Base-by-base conservation (phyloP, 306 rosid species). In the Prunus mume region DNA sequence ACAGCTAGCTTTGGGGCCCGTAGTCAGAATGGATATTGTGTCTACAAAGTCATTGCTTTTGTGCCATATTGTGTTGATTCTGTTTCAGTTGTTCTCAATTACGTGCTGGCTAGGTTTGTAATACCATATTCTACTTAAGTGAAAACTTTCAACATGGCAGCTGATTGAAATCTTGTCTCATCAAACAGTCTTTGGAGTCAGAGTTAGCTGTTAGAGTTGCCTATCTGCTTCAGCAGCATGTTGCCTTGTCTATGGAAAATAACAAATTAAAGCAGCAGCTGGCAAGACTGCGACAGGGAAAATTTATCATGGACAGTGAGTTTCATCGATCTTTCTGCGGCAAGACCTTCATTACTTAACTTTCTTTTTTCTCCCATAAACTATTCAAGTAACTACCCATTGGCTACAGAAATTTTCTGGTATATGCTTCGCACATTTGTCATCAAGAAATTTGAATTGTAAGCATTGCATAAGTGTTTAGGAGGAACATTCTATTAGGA, bases 161-260 rank as follows among this genome's bases (percentile, higher is more conserved):
- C 67, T 73, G 27, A 68, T 52, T 55, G 18, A 12, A 30, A 56
- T 72, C 45, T 73, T 64, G 32, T 71, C 49, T 75, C 69, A 38
- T 57, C 69, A 22, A 78, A 76, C 79, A 85, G 88, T 76, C 77
- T 30, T 61, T 85, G 28, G 80, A 76, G 49, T 81, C 86, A 46
- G 81, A 82, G 45, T 77, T 85, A 80, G 71, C 86, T 32, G 60
- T 85, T 19, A 68, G 73, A 76, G 88, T 85, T 55, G 82, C 82
- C 24, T 79, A 86, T 67, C 60, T 85, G 70, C 83, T 82, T 72
- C 84, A 82, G 76, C 82, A 76, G 69, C 86, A 79, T 47, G 86
- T 69, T 46, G 77, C 88, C 55, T 65, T 85, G 83, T 82, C 82
- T 56, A 50, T 85, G 79, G 88, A 85, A 80, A 85, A 85, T 70